Evolutionary conservation across 257 asterid genomes (phyloP), one percentile per base, ranked within the genome.

Genomic region (Haberlea rhodopensis): DNA sequence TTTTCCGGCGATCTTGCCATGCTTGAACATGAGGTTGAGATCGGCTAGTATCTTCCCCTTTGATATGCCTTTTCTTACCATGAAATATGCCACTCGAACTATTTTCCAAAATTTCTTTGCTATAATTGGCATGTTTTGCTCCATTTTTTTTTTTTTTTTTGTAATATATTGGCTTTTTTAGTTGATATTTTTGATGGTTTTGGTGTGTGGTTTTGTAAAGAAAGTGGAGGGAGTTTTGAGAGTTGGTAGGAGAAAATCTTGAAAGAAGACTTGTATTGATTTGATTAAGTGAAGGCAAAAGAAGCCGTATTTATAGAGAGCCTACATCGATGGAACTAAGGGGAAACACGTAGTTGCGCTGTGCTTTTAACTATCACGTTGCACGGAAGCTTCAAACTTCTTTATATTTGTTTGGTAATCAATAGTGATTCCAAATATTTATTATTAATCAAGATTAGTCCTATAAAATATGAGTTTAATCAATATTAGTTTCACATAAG

Each of bases 1-100:
- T 60, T 91, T 88, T 0, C 98, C 89, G 62, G 95, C 95, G 22
- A 88, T 69, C 61, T 91, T 91, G 74, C 95, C 86, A 21, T 95
- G 88, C 60, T 88, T 88, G 80, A 88, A 68, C 75, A 91, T 59
- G 72, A 82, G 32, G 80, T 62, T 80, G 69, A 91, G 82, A 58
- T 91, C 95, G 23, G 79, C 29, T 49, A 91, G 48, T 2, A 88
- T 13, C 37, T 88, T 91, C 2, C 79, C 80, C 63, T 88, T 88
- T 9, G 92, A 83, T 6, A 91, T 73, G 6, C 95, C 90, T 82
- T 88, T 87, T 7, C 85, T 54, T 31, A 91, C 18, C 98, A 88
- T 86, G 85, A 77, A 83, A 29, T 77, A 84, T 7, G 77, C 68
- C 1, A 82, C 88, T 5, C 86, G 76, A 5, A 86, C 75, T 24